Evolutionary conservation across 192 early-diverging fungal species (phyloP).

Genomic region (Rhizophagus clarus): DNA sequence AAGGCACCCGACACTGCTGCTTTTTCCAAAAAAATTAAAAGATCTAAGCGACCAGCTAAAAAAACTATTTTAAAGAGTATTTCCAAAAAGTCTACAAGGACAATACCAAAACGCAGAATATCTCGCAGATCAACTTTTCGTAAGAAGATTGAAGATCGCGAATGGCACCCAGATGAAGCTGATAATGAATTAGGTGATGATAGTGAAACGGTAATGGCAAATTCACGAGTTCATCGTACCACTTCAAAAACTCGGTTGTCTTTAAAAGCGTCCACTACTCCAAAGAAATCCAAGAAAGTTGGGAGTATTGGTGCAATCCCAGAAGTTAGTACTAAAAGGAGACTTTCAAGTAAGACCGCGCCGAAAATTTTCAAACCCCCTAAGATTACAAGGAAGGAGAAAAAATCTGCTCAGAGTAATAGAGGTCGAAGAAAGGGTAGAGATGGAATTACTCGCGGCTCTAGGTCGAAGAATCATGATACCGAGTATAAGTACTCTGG

Average conservation of each 20-base stretch:
- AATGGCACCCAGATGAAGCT: constrained; percentile 2
- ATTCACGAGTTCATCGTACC: background rate
- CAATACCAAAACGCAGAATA: background rate
- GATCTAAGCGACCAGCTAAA: background rate
- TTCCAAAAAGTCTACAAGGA: background rate
- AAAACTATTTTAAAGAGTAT: background rate
- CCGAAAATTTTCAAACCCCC: background rate
- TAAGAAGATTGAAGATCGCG: constrained; percentile 8
- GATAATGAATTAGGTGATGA: background rate
- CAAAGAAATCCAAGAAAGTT: background rate
- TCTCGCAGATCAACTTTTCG: background rate
- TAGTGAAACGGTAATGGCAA: background rate
- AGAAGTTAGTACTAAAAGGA: background rate
- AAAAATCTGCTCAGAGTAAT: background rate
- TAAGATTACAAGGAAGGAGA: background rate
- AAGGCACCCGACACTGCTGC: no score
- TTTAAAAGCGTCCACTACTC: background rate
- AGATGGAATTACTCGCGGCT: background rate
- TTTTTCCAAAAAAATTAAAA: background rate
- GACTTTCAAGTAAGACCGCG: background rate
- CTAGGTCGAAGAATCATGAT: background rate
- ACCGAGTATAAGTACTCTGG: background rate
- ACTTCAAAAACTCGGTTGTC: background rate
- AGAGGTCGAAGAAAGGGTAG: background rate
- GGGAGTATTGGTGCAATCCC: no score